phyloP scores from a whole-genome alignment of 345 rosid genomes.

The Pistacia atlantica region DNA sequence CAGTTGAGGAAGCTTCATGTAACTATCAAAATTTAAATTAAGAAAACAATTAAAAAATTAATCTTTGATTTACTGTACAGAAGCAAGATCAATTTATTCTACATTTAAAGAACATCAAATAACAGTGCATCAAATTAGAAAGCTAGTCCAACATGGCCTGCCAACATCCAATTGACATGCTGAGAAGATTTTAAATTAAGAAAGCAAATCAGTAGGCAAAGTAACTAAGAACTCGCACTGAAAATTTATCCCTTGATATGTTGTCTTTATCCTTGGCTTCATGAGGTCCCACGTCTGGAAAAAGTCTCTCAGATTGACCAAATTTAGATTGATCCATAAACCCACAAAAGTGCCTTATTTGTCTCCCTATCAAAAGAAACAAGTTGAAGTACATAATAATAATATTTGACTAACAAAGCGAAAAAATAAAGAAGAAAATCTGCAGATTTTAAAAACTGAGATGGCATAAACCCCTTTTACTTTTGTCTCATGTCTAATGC shows the following conservation, averaged over 20 bases:
- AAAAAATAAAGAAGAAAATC: neutral
- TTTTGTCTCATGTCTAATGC: neutral
- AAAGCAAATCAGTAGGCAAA: neutral
- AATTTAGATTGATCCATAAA: conserved; percentile 55
- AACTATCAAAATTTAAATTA: conserved; percentile 32
- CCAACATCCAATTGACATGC: neutral
- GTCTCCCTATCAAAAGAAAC: conserved; percentile 67
- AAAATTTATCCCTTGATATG: conserved; percentile 23
- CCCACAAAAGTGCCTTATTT: conserved; percentile 90
- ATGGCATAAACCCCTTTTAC: neutral
- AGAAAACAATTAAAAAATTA: neutral
- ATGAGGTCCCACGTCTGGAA: conserved; percentile 29
- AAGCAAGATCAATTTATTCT: conserved; percentile 7
- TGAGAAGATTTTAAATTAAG: neutral
- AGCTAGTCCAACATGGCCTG: neutral
- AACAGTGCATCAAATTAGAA: neutral
- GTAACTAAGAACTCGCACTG: conserved; percentile 23
- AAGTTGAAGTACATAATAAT: conserved; percentile 4
- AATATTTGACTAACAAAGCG: neutral
- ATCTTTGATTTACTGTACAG: neutral
- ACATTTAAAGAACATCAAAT: neutral
- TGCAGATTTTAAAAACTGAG: neutral
- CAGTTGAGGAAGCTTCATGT: conserved; percentile 38
- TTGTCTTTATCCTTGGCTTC: conserved; percentile 28
- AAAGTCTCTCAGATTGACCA: conserved; percentile 35